Evolutionary conservation across 352 stramenopile species (phyloP).

Genomic region (Blastocystis sp.): DNA sequence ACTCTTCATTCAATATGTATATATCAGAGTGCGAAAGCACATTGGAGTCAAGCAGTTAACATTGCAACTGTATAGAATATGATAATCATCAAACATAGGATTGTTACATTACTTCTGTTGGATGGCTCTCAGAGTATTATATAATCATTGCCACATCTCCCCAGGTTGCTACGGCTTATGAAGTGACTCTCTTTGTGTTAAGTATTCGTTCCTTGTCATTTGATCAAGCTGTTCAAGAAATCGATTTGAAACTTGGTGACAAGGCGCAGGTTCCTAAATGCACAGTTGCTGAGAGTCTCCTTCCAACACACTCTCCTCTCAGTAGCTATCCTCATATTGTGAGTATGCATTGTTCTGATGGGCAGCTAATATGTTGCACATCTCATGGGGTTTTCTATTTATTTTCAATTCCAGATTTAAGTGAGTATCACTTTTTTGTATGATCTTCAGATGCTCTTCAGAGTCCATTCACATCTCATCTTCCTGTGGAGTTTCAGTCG

Average conservation of each 20-base stretch:
- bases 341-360: neutral
- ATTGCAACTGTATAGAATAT: neutral
- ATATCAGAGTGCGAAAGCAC: neutral
- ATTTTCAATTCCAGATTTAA: neutral
- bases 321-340: neutral
- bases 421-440: neutral
- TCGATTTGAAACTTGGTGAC: constrained; percentile 25
- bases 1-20: constrained; percentile 20
- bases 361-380: constrained; percentile 16
- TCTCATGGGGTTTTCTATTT: neutral
- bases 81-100: neutral
- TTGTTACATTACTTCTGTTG: neutral
- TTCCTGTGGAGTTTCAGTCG: constrained; percentile 1
- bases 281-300: neutral
- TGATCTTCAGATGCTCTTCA: neutral
- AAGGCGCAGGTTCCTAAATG: neutral
- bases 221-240: neutral
- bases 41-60: neutral
- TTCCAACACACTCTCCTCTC: neutral
- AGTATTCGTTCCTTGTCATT: neutral
- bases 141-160: constrained; percentile 22
- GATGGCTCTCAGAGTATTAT: constrained; percentile 16
- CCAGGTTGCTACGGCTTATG: neutral
- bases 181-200: neutral
- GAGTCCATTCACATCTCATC: neutral